phyloP scores from a whole-genome alignment of 2,329 filamentous ascomycete genomes.

The Byssoonygena ceratinophila region DNA sequence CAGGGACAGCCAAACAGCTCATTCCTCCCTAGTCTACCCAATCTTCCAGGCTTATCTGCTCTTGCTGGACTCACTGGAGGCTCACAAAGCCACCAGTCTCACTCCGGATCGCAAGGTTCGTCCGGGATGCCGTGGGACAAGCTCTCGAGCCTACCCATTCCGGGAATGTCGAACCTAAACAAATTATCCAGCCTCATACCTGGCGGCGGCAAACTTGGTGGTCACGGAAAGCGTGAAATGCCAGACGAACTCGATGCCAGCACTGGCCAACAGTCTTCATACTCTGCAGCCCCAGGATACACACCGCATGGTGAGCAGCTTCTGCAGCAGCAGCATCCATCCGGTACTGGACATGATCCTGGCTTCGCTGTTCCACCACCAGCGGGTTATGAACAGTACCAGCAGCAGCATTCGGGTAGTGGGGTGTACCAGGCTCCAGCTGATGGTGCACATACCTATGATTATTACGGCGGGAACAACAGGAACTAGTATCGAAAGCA shows the following conservation, averaged over 20 bases:
- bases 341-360: conserved; percentile 2
- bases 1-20: conserved; percentile 27
- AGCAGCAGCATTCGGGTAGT: conserved; percentile 7
- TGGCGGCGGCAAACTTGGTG: not conserved
- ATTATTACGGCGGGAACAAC: conserved; percentile 16
- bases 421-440: conserved; percentile 18
- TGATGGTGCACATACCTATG: conserved; percentile 18
- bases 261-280: not conserved
- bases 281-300: not conserved
- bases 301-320: conserved; percentile 11
- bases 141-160: conserved; percentile 28
- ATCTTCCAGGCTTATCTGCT: conserved; percentile 15
- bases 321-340: conserved; percentile 5
- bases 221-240: conserved; percentile 3
- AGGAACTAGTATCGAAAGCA: not conserved
- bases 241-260: not conserved
- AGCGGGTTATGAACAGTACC: conserved; percentile 19
- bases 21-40: no score
- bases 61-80: conserved; percentile 13
- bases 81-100: conserved; percentile 17
- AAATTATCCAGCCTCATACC: conserved; percentile 27
- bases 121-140: conserved; percentile 26
- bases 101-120: conserved; percentile 21
- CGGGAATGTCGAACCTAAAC: conserved; percentile 30
- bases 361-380: conserved; percentile 16